phyloP scores from a whole-genome alignment of 805 yeast species.

The Teunomyces tritomae region DNA sequence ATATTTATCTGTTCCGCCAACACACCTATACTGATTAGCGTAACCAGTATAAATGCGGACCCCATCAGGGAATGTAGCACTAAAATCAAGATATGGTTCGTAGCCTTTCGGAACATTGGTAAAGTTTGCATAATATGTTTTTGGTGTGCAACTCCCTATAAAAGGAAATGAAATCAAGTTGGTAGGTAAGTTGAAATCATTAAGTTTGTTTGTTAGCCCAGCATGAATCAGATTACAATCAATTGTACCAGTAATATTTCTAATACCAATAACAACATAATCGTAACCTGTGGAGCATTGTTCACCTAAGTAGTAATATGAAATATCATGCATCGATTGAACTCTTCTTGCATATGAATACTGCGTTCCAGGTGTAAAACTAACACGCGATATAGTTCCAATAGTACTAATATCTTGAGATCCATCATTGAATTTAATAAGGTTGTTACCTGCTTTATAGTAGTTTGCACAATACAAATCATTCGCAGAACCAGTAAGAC shows the following conservation, averaged over 20 bases:
- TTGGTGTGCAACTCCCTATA: conserved; percentile 4
- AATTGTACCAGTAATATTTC: conserved; percentile 3
- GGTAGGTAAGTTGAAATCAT: conserved; percentile 19
- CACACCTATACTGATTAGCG: background rate
- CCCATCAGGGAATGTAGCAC: background rate
- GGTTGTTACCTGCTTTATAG: conserved; percentile 12
- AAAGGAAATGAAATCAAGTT: conserved; percentile 1
- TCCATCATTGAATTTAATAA: conserved; percentile 18
- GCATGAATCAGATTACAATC: conserved; percentile 21
- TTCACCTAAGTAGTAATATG: conserved; percentile 1
- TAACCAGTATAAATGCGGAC: background rate
- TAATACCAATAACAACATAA: conserved; percentile 14
- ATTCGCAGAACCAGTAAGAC: conserved; percentile 12
- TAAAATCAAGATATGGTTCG: conserved; percentile 14
- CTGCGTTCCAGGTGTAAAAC: background rate
- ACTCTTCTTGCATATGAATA: background rate
- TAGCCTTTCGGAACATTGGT: conserved; percentile 25
- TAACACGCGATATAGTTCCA: background rate
- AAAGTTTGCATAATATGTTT: conserved; percentile 5
- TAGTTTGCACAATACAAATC: conserved; percentile 8
- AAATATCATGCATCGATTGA: background rate
- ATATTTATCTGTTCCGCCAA: background rate
- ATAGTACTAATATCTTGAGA: conserved; percentile 9
- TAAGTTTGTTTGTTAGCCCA: conserved; percentile 18
- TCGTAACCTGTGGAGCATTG: too few relatives aligned